Conservation (phyloP, 495 filamentous ascomycete species). For the Lophiostoma macrostomum region DNA sequence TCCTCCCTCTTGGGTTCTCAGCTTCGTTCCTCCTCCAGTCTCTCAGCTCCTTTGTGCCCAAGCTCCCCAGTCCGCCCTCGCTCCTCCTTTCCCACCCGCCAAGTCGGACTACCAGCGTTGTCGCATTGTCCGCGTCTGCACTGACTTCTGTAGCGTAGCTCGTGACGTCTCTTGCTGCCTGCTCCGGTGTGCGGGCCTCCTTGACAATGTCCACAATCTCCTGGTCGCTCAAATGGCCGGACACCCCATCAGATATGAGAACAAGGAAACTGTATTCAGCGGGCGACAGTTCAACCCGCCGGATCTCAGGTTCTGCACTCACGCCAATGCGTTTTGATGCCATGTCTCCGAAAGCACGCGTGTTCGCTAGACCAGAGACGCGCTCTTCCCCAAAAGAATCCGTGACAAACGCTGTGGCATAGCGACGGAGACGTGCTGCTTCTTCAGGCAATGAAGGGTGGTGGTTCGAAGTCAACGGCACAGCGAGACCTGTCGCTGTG, state of each 20-base stretch:
- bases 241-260: slow-evolving; percentile 83
- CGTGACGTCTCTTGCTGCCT: slow-evolving; percentile 74
- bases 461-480: slow-evolving; percentile 82
- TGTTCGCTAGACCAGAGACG: slow-evolving; percentile 89
- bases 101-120: slow-evolving; percentile 84
- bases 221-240: slow-evolving; percentile 77
- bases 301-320: slow-evolving; percentile 85
- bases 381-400: slow-evolving; percentile 98
- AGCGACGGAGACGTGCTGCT: slow-evolving; percentile 76
- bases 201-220: slow-evolving; percentile 96
- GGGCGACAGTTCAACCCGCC: slow-evolving; percentile 66
- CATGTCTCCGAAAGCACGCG: slow-evolving; percentile 89
- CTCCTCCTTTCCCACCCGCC: slow-evolving; percentile 92
- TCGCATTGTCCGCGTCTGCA: slow-evolving; percentile 85
- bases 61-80: slow-evolving; percentile 81
- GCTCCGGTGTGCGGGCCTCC: slow-evolving; percentile 84
- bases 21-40: slow-evolving; percentile 84
- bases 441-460: slow-evolving; percentile 85
- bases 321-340: slow-evolving; percentile 88
- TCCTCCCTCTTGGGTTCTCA: slow-evolving; percentile 72
- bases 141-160: slow-evolving; percentile 83
- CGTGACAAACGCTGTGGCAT: slow-evolving; percentile 80
- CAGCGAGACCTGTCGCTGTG: slow-evolving; percentile 70
- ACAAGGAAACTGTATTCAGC: slow-evolving; percentile 87
- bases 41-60: slow-evolving; percentile 86